A percentile compares a stretch with the other conserved stretches of the same genome.
Evolutionary conservation across 2,329 filamentous ascomycete species (phyloP).

Genomic region (Bimuria novae-zelandiae): DNA sequence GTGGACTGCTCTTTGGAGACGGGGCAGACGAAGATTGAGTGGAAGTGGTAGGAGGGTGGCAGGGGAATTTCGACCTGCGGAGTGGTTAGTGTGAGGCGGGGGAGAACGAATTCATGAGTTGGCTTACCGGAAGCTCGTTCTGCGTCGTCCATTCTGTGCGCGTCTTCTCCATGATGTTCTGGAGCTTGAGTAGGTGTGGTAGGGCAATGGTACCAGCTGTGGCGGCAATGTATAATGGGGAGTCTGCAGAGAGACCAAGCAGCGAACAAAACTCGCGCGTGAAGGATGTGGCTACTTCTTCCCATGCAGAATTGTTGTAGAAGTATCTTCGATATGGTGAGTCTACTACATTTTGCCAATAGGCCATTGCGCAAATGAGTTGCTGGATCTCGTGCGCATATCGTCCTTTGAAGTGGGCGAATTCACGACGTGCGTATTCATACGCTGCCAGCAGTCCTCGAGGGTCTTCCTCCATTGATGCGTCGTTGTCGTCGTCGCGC

Average conservation of each 20-base stretch:
- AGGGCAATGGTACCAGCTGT: constrained; percentile 92
- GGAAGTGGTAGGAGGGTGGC: constrained; percentile 72
- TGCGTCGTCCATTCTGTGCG: constrained; percentile 93
- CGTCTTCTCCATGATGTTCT: constrained; percentile 83
- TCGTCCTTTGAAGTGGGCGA: constrained; percentile 72
- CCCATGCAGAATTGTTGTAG: constrained; percentile 74
- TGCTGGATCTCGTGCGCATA: constrained; percentile 81
- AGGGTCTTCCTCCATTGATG: constrained; percentile 47
- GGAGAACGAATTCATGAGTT: constrained; percentile 28
- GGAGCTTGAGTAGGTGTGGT: constrained; percentile 85
- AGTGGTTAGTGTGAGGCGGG: background rate
- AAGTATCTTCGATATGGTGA: constrained; percentile 85
- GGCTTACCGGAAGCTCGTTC: constrained; percentile 86
- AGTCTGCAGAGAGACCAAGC: constrained; percentile 86
- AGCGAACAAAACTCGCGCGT: constrained; percentile 93
- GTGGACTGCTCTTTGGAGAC: constrained; percentile 97
- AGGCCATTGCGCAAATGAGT: constrained; percentile 81
- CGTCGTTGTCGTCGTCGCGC: constrained; percentile 55
- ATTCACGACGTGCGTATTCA: constrained; percentile 74
- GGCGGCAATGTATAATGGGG: constrained; percentile 87
- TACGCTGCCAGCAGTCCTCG: constrained; percentile 67
- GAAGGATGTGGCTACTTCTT: constrained; percentile 84
- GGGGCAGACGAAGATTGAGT: constrained; percentile 96
- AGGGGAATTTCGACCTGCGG: constrained; percentile 66
- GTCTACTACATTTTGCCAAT: constrained; percentile 69